Evolutionary conservation across 208 protist genomes (phyloP).

Genomic region (Leishmania mexicana): DNA sequence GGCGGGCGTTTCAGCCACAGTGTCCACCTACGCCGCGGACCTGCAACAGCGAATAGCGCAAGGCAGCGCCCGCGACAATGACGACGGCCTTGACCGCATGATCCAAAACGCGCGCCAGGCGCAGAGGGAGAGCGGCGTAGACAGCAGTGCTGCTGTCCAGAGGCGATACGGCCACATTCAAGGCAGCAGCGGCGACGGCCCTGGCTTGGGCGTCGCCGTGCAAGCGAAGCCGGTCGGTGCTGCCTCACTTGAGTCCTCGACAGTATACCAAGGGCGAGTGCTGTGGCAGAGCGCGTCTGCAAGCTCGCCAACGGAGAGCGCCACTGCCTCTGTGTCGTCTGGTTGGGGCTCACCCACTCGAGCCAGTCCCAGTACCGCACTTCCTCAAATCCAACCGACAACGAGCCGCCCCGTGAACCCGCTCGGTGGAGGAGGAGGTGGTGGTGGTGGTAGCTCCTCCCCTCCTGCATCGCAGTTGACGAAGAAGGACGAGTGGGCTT

Average conservation of each 20-base stretch:
- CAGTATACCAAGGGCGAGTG: conserved; percentile 21
- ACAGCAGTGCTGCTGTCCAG: conserved; percentile 1
- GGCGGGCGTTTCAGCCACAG: conserved; percentile 43
- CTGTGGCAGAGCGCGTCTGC: background rate
- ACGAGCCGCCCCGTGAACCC: conserved; percentile 13
- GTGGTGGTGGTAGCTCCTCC: background rate
- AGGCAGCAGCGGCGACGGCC: background rate
- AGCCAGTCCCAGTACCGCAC: background rate
- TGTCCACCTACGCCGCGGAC: conserved; percentile 52
- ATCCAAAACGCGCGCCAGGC: conserved; percentile 48
- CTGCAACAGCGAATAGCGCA: conserved; percentile 47
- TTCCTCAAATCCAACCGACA: background rate
- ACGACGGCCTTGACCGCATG: conserved; percentile 53
- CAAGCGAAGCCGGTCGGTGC: background rate
- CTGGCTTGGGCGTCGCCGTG: background rate
- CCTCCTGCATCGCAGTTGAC: conserved; percentile 4
- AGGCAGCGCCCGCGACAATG: conserved; percentile 10
- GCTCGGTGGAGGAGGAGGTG: background rate
- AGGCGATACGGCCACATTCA: conserved; percentile 35
- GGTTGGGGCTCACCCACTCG: background rate
- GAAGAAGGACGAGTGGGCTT: conserved; percentile 51
- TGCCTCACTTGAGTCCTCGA: background rate
- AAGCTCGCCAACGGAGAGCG: background rate
- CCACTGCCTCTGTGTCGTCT: background rate
- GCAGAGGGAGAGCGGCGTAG: conserved; percentile 17